phyloP scores from a whole-genome alignment of 768 basidiomycete species.

The Rhizopogon rudus region DNA sequence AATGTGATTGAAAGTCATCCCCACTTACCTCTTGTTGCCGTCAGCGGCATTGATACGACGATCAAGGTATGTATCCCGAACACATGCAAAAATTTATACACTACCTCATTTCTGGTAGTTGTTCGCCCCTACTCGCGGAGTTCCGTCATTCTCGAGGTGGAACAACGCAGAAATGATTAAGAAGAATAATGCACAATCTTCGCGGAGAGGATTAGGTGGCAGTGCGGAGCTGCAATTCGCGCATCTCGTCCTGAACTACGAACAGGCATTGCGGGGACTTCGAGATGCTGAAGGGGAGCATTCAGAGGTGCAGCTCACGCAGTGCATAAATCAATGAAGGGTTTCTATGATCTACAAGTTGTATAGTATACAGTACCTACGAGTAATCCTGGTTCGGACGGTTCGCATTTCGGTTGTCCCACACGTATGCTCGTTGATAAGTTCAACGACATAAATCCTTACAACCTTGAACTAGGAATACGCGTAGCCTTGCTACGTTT shows the following conservation, averaged over 20 bases:
- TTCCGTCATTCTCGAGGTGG: slow-evolving; percentile 51
- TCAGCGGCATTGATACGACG: slow-evolving; percentile 82
- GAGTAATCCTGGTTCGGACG: background rate
- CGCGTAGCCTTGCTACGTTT: slow-evolving; percentile 15
- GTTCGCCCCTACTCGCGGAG: slow-evolving; percentile 52
- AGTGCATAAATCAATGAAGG: slow-evolving; percentile 26
- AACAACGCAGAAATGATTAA: slow-evolving; percentile 51
- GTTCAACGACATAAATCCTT: slow-evolving; percentile 1
- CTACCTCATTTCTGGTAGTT: slow-evolving; percentile 35
- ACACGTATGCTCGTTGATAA: background rate
- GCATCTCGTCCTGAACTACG: slow-evolving; percentile 25
- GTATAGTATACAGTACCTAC: background rate
- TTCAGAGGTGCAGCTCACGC: slow-evolving; percentile 17
- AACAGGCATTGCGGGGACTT: slow-evolving; percentile 17
- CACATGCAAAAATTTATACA: background rate
- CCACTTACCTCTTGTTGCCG: slow-evolving; percentile 73
- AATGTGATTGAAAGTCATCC: slow-evolving; percentile 86
- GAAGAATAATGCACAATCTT: slow-evolving; percentile 42
- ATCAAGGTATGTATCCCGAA: slow-evolving; percentile 55
- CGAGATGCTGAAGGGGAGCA: slow-evolving; percentile 17
- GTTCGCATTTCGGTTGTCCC: background rate
- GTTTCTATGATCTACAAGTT: background rate
- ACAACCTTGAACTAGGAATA: slow-evolving; percentile 23
- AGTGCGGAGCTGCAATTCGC: slow-evolving; percentile 20
- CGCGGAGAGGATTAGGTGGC: slow-evolving; percentile 18